Conservation (phyloP, 2,329 filamentous ascomycete species). For the Sporothrix mexicana region DNA sequence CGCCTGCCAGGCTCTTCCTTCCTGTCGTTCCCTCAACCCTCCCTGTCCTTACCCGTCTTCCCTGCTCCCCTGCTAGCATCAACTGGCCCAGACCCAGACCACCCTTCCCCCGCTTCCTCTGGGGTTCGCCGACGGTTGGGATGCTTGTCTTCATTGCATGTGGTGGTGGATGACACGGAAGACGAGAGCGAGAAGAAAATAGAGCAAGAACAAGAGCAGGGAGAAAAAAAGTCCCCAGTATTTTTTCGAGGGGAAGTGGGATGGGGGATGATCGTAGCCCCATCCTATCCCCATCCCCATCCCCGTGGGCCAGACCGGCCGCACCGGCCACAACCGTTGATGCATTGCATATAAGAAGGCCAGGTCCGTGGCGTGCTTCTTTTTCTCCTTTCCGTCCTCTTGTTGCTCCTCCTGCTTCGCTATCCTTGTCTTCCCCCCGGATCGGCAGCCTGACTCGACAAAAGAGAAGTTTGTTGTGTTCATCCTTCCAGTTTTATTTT, state of each 20-base stretch:
- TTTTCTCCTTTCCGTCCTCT: not conserved
- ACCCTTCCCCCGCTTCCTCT: constrained; percentile 18
- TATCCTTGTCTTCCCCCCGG: constrained; percentile 20
- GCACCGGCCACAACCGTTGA: not conserved
- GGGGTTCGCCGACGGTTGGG: not conserved
- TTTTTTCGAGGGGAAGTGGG: not conserved
- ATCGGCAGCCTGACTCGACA: constrained; percentile 24
- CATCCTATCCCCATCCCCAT: not conserved
- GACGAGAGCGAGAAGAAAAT: not conserved
- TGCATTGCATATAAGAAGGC: constrained; percentile 23
- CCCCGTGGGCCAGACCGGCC: constrained; percentile 6
- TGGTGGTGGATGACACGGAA: not conserved
- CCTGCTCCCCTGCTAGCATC: not conserved
- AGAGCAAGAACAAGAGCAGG: no score
- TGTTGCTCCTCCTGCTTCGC: not conserved
- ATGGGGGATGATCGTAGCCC: constrained; percentile 4
- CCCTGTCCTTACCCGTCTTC: not conserved
- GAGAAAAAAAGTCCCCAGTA: not conserved
- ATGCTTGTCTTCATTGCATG: constrained; percentile 6
- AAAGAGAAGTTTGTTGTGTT: constrained; percentile 13
- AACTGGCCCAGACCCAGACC: not conserved
- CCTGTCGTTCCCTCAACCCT: not conserved
- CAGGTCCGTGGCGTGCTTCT: constrained; percentile 8
- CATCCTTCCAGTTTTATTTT: constrained; percentile 9
- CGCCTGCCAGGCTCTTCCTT: not conserved